phyloP scores from a whole-genome alignment of 2,329 filamentous ascomycete species.

The Thelonectria olida region DNA sequence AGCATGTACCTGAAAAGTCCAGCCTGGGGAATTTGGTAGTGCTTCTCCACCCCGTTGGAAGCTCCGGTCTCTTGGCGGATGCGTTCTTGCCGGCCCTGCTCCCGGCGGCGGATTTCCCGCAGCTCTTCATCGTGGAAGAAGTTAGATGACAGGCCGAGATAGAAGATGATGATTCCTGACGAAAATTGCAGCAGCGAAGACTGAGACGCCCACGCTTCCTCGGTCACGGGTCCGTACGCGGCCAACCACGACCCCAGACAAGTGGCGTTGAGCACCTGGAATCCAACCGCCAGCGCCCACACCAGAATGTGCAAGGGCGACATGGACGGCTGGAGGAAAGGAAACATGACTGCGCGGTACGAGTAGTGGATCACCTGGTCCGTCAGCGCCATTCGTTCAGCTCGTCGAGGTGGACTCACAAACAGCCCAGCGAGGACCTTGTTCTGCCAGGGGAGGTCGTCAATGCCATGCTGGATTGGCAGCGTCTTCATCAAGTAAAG shows the following conservation, averaged over 20 bases:
- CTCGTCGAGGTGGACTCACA: slow-evolving; percentile 46
- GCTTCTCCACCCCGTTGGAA: slow-evolving; percentile 64
- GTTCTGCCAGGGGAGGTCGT: slow-evolving; percentile 78
- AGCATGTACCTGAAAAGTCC: slow-evolving; percentile 85
- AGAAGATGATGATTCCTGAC: slow-evolving; percentile 78
- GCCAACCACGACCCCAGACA: slow-evolving; percentile 83
- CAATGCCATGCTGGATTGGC: slow-evolving; percentile 65
- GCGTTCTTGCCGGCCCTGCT: slow-evolving; percentile 64
- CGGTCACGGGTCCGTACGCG: slow-evolving; percentile 77
- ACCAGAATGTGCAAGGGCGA: slow-evolving; percentile 83
- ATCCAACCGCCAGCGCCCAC: slow-evolving; percentile 69
- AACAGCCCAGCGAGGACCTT: slow-evolving; percentile 78
- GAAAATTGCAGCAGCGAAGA: slow-evolving; percentile 59
- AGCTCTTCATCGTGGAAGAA: slow-evolving; percentile 91
- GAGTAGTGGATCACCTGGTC: slow-evolving; percentile 81
- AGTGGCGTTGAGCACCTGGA: slow-evolving; percentile 84
- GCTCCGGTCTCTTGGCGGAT: slow-evolving; percentile 41
- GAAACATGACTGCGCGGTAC: slow-evolving; percentile 87
- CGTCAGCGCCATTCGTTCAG: slow-evolving; percentile 16
- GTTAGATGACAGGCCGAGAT: slow-evolving; percentile 79
- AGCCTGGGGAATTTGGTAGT: slow-evolving; percentile 86
- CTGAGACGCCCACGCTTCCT: slow-evolving; percentile 56
- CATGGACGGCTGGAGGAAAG: slow-evolving; percentile 89
- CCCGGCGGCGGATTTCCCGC: slow-evolving; percentile 82
- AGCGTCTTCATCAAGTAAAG: slow-evolving; percentile 81